Evolutionary conservation across 306 rosid species (phyloP).

Genomic region (Cucumis sativus): DNA sequence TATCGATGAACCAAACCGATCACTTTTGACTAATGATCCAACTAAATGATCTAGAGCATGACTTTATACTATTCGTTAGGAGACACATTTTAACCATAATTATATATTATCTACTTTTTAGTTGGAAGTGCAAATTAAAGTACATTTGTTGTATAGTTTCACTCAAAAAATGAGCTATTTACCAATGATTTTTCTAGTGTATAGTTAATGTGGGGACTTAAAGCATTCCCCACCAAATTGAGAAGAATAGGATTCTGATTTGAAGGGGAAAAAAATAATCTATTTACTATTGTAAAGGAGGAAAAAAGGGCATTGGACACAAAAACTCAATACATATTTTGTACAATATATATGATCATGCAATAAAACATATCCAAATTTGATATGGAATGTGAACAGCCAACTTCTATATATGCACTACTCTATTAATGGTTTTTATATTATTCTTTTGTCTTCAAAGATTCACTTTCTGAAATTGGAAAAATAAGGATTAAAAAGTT

Average conservation of each 20-base stretch:
- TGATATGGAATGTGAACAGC: neutral
- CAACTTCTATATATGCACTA: neutral
- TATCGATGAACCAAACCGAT: too few relatives aligned
- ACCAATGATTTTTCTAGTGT: neutral
- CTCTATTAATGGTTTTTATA: neutral
- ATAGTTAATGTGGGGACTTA: neutral
- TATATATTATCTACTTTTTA: too few relatives aligned
- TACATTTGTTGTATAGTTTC: neutral
- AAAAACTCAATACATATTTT: neutral
- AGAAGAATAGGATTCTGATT: neutral
- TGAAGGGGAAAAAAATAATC: neutral
- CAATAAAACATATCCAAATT: neutral
- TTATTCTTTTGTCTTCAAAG: neutral
- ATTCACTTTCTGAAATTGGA: neutral
- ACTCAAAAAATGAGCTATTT: neutral
- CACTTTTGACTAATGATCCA: neutral
- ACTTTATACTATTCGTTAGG: neutral
- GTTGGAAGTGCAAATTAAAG: neutral
- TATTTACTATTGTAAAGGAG: neutral
- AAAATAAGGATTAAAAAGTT: neutral
- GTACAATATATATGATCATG: neutral
- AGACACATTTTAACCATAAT: neutral
- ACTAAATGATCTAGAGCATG: neutral
- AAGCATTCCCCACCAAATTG: neutral
- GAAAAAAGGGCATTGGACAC: neutral